Percentiles rank a stretch among this genome's conserved stretches.
phyloP scores from a whole-genome alignment of 768 basidiomycete species.

The Tubosaeta sp. region DNA sequence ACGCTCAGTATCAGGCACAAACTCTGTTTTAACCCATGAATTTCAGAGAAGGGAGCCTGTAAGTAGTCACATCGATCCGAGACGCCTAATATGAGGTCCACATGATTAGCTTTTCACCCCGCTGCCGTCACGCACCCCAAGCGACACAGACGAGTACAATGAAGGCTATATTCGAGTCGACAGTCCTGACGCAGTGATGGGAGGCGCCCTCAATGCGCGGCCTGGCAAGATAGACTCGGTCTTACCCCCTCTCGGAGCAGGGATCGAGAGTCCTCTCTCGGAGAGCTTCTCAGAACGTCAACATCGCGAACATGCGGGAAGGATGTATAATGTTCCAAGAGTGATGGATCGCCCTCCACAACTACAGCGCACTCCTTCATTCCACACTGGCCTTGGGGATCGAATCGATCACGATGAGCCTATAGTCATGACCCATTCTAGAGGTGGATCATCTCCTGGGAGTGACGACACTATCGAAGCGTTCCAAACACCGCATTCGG shows the following conservation, averaged over 20 bases:
- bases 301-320: slow-evolving; percentile 14
- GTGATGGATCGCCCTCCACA: slow-evolving; percentile 22
- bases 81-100: slow-evolving; percentile 2
- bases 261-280: slow-evolving; percentile 14
- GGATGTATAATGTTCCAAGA: slow-evolving; percentile 19
- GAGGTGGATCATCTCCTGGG: slow-evolving; percentile 17
- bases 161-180: slow-evolving; percentile 31
- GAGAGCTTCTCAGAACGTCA: slow-evolving; percentile 24
- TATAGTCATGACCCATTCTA: slow-evolving; percentile 19
- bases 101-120: slow-evolving; percentile 28
- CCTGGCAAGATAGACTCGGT: slow-evolving; percentile 21
- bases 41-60: slow-evolving; percentile 31
- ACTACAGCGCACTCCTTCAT: slow-evolving; percentile 16
- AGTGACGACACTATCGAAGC: slow-evolving; percentile 33
- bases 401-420: slow-evolving; percentile 15
- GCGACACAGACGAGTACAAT: slow-evolving; percentile 29
- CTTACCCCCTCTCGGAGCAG: slow-evolving; percentile 22
- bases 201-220: slow-evolving; percentile 30
- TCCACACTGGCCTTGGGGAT: slow-evolving; percentile 18
- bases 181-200: slow-evolving; percentile 29
- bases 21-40: slow-evolving; percentile 11
- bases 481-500: slow-evolving; percentile 16
- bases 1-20: neutral
- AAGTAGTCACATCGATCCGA: slow-evolving; percentile 9
- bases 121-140: slow-evolving; percentile 30